phyloP scores from a whole-genome alignment of 1,139 yeast genomes.

The Arxiozyma heterogenica region DNA sequence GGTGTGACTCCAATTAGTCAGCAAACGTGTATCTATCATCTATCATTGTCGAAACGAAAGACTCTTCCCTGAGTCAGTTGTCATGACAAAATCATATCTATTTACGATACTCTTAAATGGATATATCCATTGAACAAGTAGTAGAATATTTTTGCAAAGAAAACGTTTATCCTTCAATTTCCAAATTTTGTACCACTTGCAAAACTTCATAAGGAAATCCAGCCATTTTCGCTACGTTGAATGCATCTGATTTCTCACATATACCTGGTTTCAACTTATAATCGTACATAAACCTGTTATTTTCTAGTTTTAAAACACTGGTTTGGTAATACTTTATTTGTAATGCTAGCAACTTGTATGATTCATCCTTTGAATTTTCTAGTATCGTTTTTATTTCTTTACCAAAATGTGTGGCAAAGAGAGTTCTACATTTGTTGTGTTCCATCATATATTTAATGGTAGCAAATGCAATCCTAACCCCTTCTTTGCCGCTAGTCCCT shows the following conservation, averaged over 20 bases:
- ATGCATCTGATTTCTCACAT: constrained; percentile 68
- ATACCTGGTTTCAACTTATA: constrained; percentile 65
- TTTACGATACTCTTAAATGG: no score
- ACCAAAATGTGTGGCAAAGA: constrained; percentile 94
- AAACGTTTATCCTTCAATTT: not conserved
- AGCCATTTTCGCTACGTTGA: constrained; percentile 75
- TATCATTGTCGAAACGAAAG: no score
- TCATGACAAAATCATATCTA: not conserved
- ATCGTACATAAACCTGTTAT: constrained; percentile 40
- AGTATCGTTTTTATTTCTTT: constrained; percentile 46
- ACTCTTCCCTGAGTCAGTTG: not conserved
- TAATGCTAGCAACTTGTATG: not conserved
- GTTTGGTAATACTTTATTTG: constrained; percentile 40
- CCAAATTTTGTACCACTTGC: constrained; percentile 34
- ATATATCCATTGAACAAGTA: not conserved
- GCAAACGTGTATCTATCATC: not conserved
- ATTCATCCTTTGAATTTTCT: constrained; percentile 9
- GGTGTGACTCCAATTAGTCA: not conserved
- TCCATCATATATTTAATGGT: constrained; percentile 51
- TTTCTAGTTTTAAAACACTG: constrained; percentile 39
- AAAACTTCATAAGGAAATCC: constrained; percentile 69
- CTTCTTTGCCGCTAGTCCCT: constrained; percentile 87
- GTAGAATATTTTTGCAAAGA: no score
- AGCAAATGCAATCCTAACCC: constrained; percentile 83
- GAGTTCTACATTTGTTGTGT: constrained; percentile 57